Evolutionary conservation across 2,329 filamentous ascomycete genomes (phyloP), one percentile per base, ranked within the genome.

Genomic region (Chaetothyriales sp.): DNA sequence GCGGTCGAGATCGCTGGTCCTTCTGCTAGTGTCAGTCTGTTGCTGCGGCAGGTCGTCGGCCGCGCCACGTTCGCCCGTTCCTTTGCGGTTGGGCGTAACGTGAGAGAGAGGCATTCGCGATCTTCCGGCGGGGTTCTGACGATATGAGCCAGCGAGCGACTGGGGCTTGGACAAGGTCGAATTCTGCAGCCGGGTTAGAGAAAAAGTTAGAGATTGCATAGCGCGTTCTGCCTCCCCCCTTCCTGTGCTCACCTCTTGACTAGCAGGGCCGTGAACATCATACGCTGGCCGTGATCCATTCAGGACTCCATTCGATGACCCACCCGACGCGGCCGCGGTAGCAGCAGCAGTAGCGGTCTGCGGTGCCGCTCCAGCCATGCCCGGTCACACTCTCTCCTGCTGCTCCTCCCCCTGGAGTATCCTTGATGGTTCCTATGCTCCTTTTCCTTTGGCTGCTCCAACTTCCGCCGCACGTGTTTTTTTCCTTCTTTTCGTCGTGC

Each of bases 1-100:
- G 50, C 62, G 68, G 49, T 66, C 64, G n/a, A 61, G 50, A 51
- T 71, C 70, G 50, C 63, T 68, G 49, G 62, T 67, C 51, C 60
- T 65, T 50, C 66, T 64, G 48, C 62, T 66, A 7, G 64, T 57
- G 49, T 61, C 63, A 20, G 51, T 48, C 25, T 49, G 39, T 39
- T 59, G 61, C 48, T 66, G 66, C 26, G 65, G 64, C 43, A 60
- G 51, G 28, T 60, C 55, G 48, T 61, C 61, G 15, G 58, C 56
- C 46, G 36, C 49, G 28, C 49, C 36, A 43, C 47, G 53, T 44
- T 58, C 56, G n/a, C 28, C 28, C 10, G 43, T 45, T 19, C 43
- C 43, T 50, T 54, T 57, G 28, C 54, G 54, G 44, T 58, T 58
- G 6, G 56, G 51, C 6, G 56, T 50, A 28, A 58, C 44, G 43